Evolutionary conservation across 768 basidiomycete species (phyloP).

Genomic region (Rhodocollybia butyracea): DNA sequence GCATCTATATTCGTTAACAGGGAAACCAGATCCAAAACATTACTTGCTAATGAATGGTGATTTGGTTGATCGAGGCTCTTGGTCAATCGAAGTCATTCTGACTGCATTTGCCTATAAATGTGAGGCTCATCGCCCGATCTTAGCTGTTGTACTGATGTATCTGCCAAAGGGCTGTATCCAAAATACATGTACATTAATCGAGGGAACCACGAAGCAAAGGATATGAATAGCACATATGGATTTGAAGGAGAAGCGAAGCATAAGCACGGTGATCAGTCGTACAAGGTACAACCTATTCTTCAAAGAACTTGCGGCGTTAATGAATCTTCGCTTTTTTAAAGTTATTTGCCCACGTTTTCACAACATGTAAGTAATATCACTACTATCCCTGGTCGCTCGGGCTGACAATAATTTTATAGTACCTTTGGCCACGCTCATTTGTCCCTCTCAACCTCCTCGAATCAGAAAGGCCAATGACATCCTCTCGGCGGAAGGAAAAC

Average conservation of each 20-base stretch:
- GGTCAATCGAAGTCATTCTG: slow-evolving; percentile 91
- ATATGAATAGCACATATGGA: slow-evolving; percentile 94
- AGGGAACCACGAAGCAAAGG: slow-evolving; percentile 95
- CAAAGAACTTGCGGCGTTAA: neutral
- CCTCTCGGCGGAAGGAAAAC: slow-evolving; percentile 75
- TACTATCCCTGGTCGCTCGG: neutral
- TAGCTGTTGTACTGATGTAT: neutral
- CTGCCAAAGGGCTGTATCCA: slow-evolving; percentile 81
- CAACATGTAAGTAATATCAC: slow-evolving; percentile 63
- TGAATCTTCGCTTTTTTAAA: slow-evolving; percentile 21
- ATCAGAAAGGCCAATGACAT: slow-evolving; percentile 50
- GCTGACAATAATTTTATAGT: slow-evolving; percentile 43
- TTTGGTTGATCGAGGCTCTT: slow-evolving; percentile 95
- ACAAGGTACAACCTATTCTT: slow-evolving; percentile 56
- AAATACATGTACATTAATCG: slow-evolving; percentile 89
- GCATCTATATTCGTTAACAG: slow-evolving; percentile 83
- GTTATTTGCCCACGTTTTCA: slow-evolving; percentile 95
- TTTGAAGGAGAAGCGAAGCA: slow-evolving; percentile 96
- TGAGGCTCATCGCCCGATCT: slow-evolving; percentile 27
- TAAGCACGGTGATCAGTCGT: slow-evolving; percentile 94
- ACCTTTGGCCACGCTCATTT: slow-evolving; percentile 84
- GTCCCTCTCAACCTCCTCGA: slow-evolving; percentile 60
- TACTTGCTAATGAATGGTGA: slow-evolving; percentile 91
- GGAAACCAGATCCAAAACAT: slow-evolving; percentile 81
- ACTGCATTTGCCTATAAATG: slow-evolving; percentile 96